Base-by-base conservation (phyloP, 169 alveolate genomes). In the Eimeria necatrix region DNA sequence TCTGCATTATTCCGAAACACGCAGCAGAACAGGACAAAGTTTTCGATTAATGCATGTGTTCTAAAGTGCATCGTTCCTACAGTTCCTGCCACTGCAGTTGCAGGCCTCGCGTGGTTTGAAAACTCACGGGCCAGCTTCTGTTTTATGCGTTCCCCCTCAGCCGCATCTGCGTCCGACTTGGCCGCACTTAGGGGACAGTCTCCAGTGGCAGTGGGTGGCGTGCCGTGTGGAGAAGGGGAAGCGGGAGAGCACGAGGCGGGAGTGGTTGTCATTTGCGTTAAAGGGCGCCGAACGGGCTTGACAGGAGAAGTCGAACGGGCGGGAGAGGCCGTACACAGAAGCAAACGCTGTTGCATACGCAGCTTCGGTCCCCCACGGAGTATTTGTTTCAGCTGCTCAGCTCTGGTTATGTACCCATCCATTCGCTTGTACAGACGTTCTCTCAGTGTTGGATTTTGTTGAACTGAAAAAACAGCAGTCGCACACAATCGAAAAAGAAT, bases 371-470 rank as follows among this genome's bases (percentile, higher is more conserved):
- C 12, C 84, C 74, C 87, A 32, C 52, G 70, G 4, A 86, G 86
- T 51, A 70, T 73, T 81, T 70, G 85, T 84, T 95, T 95, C 49
- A 95, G 83, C 76, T 78, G 93, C 91, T 95, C 97, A 22, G 97
- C 97, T 22, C 97, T 93, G n/a, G 88, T 73, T 51, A 95, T 88
- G 93, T 92, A 93, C 61, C 93, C 97, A 22, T 84, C 93, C 95
- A 95, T 95, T 64, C 95, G 94, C 20, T 83, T 51, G 78, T 81
- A 93, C 10, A 95, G 93, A 9, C 92, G 87, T 73, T 80, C 95
- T 76, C 93, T 86, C 46, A 95, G 91, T 46, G 89, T 91, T 14
- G 89, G 93, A 71, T 95, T 95, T 49, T 80, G 73, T 61, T 95
- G 96, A 46, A 80, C 97, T 95, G 94, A 4, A 20, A 18, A 32